Base-by-base conservation (phyloP, 2,329 filamentous ascomycete genomes). In the Neonectria magnoliae region DNA sequence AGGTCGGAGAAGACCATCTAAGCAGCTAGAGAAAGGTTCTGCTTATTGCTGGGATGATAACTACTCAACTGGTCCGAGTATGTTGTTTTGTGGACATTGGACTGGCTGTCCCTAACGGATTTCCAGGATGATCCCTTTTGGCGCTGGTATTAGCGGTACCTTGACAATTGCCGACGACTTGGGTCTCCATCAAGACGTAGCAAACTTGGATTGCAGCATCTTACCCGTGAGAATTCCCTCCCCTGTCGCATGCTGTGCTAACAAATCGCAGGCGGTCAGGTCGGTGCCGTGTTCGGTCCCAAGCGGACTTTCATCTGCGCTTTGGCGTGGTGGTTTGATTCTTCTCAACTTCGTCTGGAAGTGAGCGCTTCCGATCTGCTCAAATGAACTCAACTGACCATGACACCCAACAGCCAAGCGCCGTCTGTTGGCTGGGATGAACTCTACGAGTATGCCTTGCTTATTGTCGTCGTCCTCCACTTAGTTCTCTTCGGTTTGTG, bases 301-400 rank as follows among this genome's bases (percentile, higher is more conserved):
- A 36, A 41, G 3, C 52, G 25, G 11, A 25, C 41, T 25, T 18
- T 44, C 14, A 18, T 29, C 16, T 22, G n/a, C 5, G 52, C 33
- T 3, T 20, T 16, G 25, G 14, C 16, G 5, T 55, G 82, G 71
- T 11, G 77, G 78, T 5, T 68, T 85, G 16, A 73, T 84, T 1
- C 66, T 84, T 0, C 84, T 84, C 68, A 84, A 82, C 61, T 78
- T 85, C 44, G 78, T 78, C 3, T 85, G 82, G 81, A 85, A 84
- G 82, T 84, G 68, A 75, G 78, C 74, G 9, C 33, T 20, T 29
- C 47, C 38, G 27, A 59, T 36, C 50, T 22, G 9, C 29, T 11
- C 29, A 10, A 31, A 31, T 31, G 29, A 31, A 31, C 10, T 10
- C 29, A 11, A 31, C 31, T 33, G 1, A 33, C 31, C 31, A 13